Evolutionary conservation across 1,139 yeast species (phyloP).

Genomic region (Yamadazyma atlantica): DNA sequence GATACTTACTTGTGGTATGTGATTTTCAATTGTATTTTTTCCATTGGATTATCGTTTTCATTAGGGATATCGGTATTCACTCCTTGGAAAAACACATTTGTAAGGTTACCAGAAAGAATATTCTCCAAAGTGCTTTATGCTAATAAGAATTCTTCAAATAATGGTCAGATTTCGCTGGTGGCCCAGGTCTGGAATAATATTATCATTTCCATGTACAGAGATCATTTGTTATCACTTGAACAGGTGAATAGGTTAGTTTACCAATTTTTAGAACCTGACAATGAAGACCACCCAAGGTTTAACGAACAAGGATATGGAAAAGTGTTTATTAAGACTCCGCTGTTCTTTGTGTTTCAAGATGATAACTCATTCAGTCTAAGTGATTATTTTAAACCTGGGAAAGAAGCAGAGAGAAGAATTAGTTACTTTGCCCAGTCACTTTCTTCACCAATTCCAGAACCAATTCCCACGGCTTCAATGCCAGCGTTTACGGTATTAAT

Average conservation of each 20-base stretch:
- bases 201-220: constrained; percentile 71
- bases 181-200: constrained; percentile 83
- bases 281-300: constrained; percentile 20
- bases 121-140: constrained; percentile 58
- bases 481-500: constrained; percentile 80
- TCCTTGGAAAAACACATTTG: constrained; percentile 83
- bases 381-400: constrained; percentile 51
- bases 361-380: constrained; percentile 42
- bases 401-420: constrained; percentile 79
- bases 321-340: constrained; percentile 53
- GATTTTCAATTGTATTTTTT: constrained; percentile 73
- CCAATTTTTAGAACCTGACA: constrained; percentile 17
- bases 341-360: constrained; percentile 74
- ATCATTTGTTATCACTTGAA: constrained; percentile 72
- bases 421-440: constrained; percentile 88
- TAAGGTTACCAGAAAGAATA: constrained; percentile 73
- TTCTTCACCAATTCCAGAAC: constrained; percentile 74
- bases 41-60: constrained; percentile 66
- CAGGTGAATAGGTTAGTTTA: constrained; percentile 58
- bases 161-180: constrained; percentile 22
- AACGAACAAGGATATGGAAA: constrained; percentile 10
- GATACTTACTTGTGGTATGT: constrained; percentile 92
- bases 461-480: constrained; percentile 69
- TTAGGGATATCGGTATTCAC: constrained; percentile 79
- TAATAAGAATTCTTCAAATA: constrained; percentile 23